A percentile compares a stretch with the other conserved stretches of the same genome.
These are phyloP conservation scores for Elaphomyces granulatus DNA, from an alignment of 495 filamentous ascomycete genomes.

Conservation along the genomic window DNA sequence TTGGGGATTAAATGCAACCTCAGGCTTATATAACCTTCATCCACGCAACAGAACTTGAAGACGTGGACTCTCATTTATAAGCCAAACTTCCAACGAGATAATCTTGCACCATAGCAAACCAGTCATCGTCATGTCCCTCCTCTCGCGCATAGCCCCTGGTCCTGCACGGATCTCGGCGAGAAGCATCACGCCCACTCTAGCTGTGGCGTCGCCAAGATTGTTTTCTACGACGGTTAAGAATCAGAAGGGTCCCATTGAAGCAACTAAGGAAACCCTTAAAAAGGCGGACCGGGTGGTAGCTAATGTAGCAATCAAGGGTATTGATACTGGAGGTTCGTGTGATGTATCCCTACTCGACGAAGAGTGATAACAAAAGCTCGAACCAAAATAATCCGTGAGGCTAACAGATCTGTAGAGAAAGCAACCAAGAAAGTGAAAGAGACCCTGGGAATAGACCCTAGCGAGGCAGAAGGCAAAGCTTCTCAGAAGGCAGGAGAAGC, in stretches of 20 bases:
- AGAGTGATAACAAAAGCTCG: no score
- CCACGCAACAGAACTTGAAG: no score
- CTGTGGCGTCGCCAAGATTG: neutral
- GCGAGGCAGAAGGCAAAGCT: constrained; percentile 22
- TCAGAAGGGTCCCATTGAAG: constrained; percentile 29
- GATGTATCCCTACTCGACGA: neutral
- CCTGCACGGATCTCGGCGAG: neutral
- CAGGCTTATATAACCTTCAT: no score
- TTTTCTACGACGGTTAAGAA: constrained; percentile 3
- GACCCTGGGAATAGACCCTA: constrained; percentile 18
- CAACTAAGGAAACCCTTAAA: constrained; percentile 42
- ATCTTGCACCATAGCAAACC: no score
- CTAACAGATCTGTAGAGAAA: constrained; percentile 24
- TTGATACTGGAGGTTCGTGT: constrained; percentile 42
- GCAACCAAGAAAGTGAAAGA: constrained; percentile 29
- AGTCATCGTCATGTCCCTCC: no score
- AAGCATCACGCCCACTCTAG: neutral
- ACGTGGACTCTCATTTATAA: no score
- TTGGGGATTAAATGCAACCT: no score
- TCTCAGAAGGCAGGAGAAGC: constrained; percentile 18
- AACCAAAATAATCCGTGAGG: no score
- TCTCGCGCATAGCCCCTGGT: no score
- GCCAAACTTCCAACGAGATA: no score
- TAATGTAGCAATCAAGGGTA: constrained; percentile 43
- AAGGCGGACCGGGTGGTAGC: constrained; percentile 39